phyloP scores from a whole-genome alignment of 78 protist genomes.

The Dictyostelium brefeldianum region DNA sequence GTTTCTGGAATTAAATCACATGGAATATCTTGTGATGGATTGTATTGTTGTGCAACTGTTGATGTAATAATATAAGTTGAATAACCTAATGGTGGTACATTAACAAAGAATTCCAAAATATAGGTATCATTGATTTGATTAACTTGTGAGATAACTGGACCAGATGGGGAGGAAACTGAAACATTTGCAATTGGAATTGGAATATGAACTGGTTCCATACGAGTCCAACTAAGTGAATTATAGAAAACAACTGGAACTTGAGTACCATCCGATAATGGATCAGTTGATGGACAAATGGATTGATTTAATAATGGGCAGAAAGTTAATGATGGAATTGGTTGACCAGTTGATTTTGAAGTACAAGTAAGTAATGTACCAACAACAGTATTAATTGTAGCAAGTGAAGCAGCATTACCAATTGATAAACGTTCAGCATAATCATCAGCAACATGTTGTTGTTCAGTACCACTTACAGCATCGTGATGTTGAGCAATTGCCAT shows the following conservation, averaged over 20 bases:
- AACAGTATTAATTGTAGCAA: neutral
- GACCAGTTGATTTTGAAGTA: neutral
- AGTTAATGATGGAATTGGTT: neutral
- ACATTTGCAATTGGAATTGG: conserved; percentile 54
- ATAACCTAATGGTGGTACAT: conserved; percentile 56
- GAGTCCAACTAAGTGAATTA: conserved; percentile 31
- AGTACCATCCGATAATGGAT: neutral
- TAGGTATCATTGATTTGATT: neutral
- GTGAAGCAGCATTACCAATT: conserved; percentile 54
- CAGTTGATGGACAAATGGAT: conserved; percentile 33
- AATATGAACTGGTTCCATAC: conserved; percentile 20
- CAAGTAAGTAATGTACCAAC: conserved; percentile 14
- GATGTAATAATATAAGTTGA: conserved; percentile 16
- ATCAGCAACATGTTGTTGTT: conserved; percentile 85
- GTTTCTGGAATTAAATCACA: neutral
- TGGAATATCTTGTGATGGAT: neutral
- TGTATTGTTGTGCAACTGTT: too few relatives aligned
- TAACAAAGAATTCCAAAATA: neutral
- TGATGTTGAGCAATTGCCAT: conserved; percentile 91
- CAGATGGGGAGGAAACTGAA: neutral
- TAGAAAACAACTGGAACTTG: conserved; percentile 45
- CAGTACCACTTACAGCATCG: conserved; percentile 95
- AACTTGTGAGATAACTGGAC: neutral
- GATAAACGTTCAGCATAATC: conserved; percentile 91
- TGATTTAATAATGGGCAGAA: conserved; percentile 70